Evolutionary conservation across 1,284 basidiomycete species (phyloP), one percentile per base, ranked within the genome.

Genomic region (Irpex sp.): DNA sequence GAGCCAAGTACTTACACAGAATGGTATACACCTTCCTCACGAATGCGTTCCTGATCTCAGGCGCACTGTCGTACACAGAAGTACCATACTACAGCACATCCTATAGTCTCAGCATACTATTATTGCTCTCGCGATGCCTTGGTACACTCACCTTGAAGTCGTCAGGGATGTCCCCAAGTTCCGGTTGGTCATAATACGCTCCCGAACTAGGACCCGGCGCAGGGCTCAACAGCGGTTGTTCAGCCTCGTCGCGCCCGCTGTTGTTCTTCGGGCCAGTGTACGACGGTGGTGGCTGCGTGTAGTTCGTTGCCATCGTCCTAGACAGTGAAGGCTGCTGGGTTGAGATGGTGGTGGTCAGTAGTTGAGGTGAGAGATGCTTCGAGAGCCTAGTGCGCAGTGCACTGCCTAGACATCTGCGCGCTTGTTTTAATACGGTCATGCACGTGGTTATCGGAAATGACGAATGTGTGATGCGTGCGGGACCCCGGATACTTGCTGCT

Each of bases 11-110:
- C 88, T 81, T 71, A 92, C 90, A 85, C 13, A 93, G 81, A 68
- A 93, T 93, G 36, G 83, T 85, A 75, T 93, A 93, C 31, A 93
- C 87, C 78, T 93, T 93, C 72, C 90, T 83, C 61, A 93, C 78
- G 73, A 93, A 93, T 5, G 88, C 90, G 66, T 82, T 82, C 62
- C 88, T 81, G 69, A 93, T 88, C 70, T 91, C 87, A 4, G 79
- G 74, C 7, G 88, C 83, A 65, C 88, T 89, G 63, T 93, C 91
- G 1, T 86, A 83, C 7, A 93, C 91, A 1, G 84, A 85, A 0
- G 88, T 86, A 2, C 91, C 91, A 71, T 93, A 93, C 90, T 92
- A 61, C n/a, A 33, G n/a, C 35, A 15, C 36, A 43, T 11, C 11
- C 15, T 43, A 9, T 43, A 33, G 13, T 63, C 58, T 57, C 36